phyloP scores from a whole-genome alignment of 495 filamentous ascomycete genomes.

The Hyaloscypha finlandica region DNA sequence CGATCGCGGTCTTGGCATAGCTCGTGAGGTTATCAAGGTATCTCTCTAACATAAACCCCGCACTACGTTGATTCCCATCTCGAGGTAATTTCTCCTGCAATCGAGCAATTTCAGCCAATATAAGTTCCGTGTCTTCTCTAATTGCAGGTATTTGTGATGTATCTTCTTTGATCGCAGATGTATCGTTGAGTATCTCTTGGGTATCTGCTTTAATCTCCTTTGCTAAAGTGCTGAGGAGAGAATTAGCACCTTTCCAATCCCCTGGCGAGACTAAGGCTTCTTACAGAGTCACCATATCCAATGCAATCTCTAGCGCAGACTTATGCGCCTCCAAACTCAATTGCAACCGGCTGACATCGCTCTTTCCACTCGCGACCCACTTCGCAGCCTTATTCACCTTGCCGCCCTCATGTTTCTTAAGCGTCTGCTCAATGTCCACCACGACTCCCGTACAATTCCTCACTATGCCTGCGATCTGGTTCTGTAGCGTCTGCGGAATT shows the following conservation, averaged over 20 bases:
- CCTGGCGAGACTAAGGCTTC: neutral
- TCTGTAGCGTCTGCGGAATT: conserved; percentile 27
- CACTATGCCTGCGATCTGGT: conserved; percentile 32
- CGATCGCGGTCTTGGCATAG: conserved; percentile 28
- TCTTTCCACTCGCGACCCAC: conserved; percentile 28
- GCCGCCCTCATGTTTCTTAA: conserved; percentile 26
- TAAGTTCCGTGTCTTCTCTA: too few species aligned
- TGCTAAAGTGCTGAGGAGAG: neutral
- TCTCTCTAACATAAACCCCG: conserved; percentile 23
- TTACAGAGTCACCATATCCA: conserved; percentile 32
- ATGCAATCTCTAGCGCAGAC: conserved; percentile 28
- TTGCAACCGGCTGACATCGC: conserved; percentile 28
- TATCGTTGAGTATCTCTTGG: conserved; percentile 10
- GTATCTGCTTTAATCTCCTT: conserved; percentile 20
- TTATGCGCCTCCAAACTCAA: conserved; percentile 35
- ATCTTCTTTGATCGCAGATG: conserved; percentile 26
- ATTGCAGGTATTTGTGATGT: conserved; percentile 30
- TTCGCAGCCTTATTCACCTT: conserved; percentile 19
- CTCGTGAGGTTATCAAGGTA: conserved; percentile 30
- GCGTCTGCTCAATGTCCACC: conserved; percentile 27
- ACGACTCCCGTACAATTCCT: conserved; percentile 30
- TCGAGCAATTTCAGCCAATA: conserved; percentile 29
- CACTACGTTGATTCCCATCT: neutral
- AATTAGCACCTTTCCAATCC: neutral
- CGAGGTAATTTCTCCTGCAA: conserved; percentile 16